Evolutionary conservation across 2,329 filamentous ascomycete species (phyloP).

Genomic region (Phaeoacremonium minimum): DNA sequence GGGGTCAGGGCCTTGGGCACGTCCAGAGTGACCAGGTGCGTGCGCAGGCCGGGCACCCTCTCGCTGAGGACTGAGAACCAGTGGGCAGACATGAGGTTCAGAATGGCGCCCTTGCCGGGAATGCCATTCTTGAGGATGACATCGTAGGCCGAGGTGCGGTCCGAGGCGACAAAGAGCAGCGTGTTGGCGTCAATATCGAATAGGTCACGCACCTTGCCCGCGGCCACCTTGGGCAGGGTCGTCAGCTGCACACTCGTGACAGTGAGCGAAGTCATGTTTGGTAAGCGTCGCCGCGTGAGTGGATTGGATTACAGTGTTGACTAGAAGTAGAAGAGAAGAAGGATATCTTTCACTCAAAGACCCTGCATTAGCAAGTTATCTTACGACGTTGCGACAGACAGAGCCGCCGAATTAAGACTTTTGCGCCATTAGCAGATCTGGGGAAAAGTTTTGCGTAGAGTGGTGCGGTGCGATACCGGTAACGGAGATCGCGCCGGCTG

Average conservation of each 20-base stretch:
- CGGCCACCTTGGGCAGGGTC: conserved; percentile 23
- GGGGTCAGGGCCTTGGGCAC: conserved; percentile 29
- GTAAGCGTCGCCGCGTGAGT: no score
- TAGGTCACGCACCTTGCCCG: conserved; percentile 23
- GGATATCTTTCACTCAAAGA: no score
- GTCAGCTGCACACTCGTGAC: conserved; percentile 20
- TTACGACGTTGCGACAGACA: no score
- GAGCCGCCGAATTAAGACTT: no score
- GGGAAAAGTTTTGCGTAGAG: no score
- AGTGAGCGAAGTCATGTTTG: conserved; percentile 15
- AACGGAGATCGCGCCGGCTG: no score
- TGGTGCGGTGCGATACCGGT: no score
- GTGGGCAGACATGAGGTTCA: conserved; percentile 41
- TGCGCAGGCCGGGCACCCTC: conserved; percentile 41
- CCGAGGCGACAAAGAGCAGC: conserved; percentile 21
- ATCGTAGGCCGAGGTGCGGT: conserved; percentile 90
- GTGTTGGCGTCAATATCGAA: conserved; percentile 19
- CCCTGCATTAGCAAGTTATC: no score
- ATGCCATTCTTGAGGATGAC: conserved; percentile 75
- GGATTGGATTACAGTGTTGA: no score
- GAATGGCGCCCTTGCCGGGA: conserved; percentile 47
- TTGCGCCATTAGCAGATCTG: no score
- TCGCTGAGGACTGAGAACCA: conserved; percentile 41
- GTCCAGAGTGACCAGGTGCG: conserved; percentile 45
- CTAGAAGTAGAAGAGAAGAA: no score